Percentiles rank a stretch among this genome's conserved stretches.
Evolutionary conservation across 306 rosid genomes (phyloP).

Genomic region (Vicia sativa): DNA sequence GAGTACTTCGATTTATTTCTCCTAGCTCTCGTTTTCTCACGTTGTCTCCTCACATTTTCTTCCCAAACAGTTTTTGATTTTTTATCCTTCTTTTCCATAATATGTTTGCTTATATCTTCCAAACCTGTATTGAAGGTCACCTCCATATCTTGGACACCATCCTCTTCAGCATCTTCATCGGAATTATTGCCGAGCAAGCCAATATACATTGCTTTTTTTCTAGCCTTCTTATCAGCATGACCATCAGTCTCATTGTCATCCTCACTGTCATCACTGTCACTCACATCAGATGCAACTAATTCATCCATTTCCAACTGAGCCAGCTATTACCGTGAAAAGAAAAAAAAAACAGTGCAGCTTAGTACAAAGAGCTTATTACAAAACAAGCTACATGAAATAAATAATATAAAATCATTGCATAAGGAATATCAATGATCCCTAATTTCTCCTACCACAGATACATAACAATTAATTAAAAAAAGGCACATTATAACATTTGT

Average conservation of each 20-base stretch:
- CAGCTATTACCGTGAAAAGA: slow-evolving; percentile 45
- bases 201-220: slow-evolving; percentile 58
- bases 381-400: slow-evolving; percentile 20
- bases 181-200: slow-evolving; percentile 65
- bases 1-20: slow-evolving; percentile 61
- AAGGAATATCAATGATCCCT: slow-evolving; percentile 7
- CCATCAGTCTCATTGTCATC: slow-evolving; percentile 48
- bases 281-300: slow-evolving; percentile 72
- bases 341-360: slow-evolving; percentile 30
- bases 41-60: slow-evolving; percentile 63
- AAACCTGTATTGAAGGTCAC: slow-evolving; percentile 88
- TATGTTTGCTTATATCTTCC: slow-evolving; percentile 84
- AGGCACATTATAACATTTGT: not conserved
- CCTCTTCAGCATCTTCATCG: slow-evolving; percentile 59
- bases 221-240: slow-evolving; percentile 48
- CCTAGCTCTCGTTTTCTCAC: slow-evolving; percentile 70
- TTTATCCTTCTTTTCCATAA: slow-evolving; percentile 78
- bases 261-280: slow-evolving; percentile 64
- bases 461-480: slow-evolving; percentile 13
- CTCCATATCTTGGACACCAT: slow-evolving; percentile 78
- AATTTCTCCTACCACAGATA: not conserved
- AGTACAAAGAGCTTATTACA: slow-evolving; percentile 31
- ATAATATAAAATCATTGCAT: slow-evolving; percentile 17
- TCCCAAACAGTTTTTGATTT: slow-evolving; percentile 84
- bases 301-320: slow-evolving; percentile 74